Conservation (phyloP, 2,329 filamentous ascomycete species). For the Shiraia sp. region DNA sequence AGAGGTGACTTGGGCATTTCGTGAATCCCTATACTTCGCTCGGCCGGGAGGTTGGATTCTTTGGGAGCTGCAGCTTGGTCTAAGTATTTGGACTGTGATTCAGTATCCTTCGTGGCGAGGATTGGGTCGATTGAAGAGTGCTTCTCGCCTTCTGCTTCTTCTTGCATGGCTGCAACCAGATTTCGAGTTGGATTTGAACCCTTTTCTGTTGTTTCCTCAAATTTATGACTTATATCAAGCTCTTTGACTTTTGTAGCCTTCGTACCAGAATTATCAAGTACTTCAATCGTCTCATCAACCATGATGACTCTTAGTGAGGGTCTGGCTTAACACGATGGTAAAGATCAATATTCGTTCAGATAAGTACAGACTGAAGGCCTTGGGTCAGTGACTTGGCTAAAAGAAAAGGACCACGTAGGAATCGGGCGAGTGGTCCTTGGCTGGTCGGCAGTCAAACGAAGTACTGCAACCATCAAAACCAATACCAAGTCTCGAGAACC, state of each 20-base stretch:
- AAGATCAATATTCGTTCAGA: background rate
- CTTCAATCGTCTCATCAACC: constrained; percentile 2
- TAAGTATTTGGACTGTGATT: constrained; percentile 1
- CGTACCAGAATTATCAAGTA: background rate
- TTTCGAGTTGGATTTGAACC: background rate
- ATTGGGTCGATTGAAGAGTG: constrained; percentile 5
- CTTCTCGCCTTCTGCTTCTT: constrained; percentile 1
- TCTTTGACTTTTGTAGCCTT: background rate
- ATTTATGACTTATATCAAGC: background rate
- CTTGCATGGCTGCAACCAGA: background rate
- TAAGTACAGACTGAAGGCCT: background rate
- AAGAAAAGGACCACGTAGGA: constrained; percentile 1
- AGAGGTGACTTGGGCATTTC: constrained; percentile 1
- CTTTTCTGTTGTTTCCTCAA: background rate
- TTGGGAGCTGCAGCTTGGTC: background rate
- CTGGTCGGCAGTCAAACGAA: no score
- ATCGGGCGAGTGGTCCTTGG: constrained; percentile 8
- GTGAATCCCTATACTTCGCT: background rate
- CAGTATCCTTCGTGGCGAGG: background rate
- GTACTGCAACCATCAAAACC: no score
- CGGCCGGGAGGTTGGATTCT: background rate
- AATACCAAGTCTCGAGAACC: no score
- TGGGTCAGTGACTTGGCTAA: background rate
- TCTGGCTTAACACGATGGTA: background rate
- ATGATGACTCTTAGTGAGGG: background rate